These are phyloP conservation scores for Acephala macrosclerotiorum DNA, from an alignment of 2,329 filamentous ascomycete genomes.

Conservation along the genomic window DNA sequence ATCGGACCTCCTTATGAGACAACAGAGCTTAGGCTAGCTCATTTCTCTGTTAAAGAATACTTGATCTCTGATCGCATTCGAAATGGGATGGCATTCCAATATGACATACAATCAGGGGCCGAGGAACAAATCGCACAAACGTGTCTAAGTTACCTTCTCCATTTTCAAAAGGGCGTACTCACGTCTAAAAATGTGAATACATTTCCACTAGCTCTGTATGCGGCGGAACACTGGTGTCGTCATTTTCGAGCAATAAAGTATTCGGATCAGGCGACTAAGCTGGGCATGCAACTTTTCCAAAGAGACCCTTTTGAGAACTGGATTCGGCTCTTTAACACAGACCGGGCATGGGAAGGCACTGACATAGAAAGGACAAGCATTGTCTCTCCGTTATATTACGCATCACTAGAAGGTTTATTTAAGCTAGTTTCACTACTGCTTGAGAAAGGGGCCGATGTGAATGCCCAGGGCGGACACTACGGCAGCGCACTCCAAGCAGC, in stretches of 20 bases:
- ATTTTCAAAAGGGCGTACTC: conserved; percentile 13
- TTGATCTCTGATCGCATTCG: conserved; percentile 17
- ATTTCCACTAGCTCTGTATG: conserved; percentile 7
- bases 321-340: conserved; percentile 10
- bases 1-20: neutral
- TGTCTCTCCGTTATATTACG: conserved; percentile 10
- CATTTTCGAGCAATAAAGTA: conserved; percentile 8
- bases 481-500: conserved; percentile 2
- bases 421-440: conserved; percentile 8
- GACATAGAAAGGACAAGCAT: neutral
- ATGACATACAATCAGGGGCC: conserved; percentile 6
- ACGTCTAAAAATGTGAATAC: neutral
- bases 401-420: conserved; percentile 6
- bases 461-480: conserved; percentile 10
- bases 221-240: conserved; percentile 11
- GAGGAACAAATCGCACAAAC: conserved; percentile 7
- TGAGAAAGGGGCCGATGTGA: conserved; percentile 7
- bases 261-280: conserved; percentile 1
- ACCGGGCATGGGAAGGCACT: neutral
- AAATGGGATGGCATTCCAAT: conserved; percentile 3
- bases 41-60: conserved; percentile 16
- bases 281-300: conserved; percentile 11
- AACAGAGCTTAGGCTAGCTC: conserved; percentile 7
- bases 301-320: conserved; percentile 8
- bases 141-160: conserved; percentile 7